Evolutionary conservation across 352 stramenopile species (phyloP).

Genomic region (Globisporangium splendens): DNA sequence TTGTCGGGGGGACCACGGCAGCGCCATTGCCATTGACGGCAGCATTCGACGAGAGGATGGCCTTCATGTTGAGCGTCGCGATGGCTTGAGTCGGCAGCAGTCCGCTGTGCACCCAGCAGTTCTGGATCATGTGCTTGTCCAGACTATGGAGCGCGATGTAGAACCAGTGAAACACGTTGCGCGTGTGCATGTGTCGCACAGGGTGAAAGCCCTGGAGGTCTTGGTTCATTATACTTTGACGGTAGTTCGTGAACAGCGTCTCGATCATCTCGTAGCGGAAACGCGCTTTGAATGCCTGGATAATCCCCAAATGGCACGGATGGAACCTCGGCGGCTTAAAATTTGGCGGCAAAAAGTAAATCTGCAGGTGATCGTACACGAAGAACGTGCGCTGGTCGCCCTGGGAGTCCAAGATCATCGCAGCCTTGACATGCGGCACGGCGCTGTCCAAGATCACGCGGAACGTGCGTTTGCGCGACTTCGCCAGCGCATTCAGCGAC

Average conservation of each 20-base stretch:
- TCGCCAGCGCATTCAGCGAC: constrained; percentile 66
- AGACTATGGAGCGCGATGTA: constrained; percentile 71
- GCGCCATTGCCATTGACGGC: constrained; percentile 9
- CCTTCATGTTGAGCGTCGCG: constrained; percentile 64
- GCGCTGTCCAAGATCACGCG: constrained; percentile 78
- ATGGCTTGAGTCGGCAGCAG: constrained; percentile 63
- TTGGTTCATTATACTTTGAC: constrained; percentile 42
- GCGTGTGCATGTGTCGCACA: constrained; percentile 53
- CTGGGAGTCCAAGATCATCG: constrained; percentile 83
- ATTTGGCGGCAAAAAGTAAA: constrained; percentile 81
- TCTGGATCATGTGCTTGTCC: constrained; percentile 63
- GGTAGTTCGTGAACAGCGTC: constrained; percentile 66
- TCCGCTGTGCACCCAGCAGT: constrained; percentile 70
- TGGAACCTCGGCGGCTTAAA: constrained; percentile 74
- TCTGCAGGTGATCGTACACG: constrained; percentile 75
- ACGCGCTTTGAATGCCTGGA: constrained; percentile 75
- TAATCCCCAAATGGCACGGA: constrained; percentile 67
- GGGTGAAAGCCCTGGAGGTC: constrained; percentile 47
- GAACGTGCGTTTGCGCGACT: constrained; percentile 72
- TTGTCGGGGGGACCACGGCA: background rate
- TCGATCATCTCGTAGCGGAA: constrained; percentile 81
- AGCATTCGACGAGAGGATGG: constrained; percentile 27
- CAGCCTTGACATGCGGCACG: constrained; percentile 80
- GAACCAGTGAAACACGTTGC: constrained; percentile 86
- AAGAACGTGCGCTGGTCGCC: constrained; percentile 86